Evolutionary conservation across 2,329 filamentous ascomycete genomes (phyloP).

Genomic region (Botrytis tulipae): DNA sequence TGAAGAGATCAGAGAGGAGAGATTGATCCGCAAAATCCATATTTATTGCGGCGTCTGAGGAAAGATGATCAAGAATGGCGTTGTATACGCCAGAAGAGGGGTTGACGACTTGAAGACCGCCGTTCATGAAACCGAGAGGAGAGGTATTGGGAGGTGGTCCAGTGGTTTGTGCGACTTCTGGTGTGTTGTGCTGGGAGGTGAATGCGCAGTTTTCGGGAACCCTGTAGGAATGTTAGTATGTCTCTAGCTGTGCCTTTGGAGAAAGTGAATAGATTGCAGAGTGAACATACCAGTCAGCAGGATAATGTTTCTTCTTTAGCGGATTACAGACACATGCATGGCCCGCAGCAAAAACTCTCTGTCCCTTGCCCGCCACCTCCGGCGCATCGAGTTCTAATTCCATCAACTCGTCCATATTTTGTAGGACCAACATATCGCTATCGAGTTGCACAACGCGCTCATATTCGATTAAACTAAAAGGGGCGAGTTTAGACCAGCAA

Average conservation of each 20-base stretch:
- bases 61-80: slow-evolving; percentile 52
- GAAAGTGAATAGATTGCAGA: neutral
- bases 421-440: slow-evolving; percentile 79
- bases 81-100: slow-evolving; percentile 49
- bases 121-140: slow-evolving; percentile 54
- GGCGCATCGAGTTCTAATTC: slow-evolving; percentile 68
- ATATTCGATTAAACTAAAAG: slow-evolving; percentile 76
- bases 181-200: slow-evolving; percentile 51
- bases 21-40: slow-evolving; percentile 61
- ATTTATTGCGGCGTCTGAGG: slow-evolving; percentile 42
- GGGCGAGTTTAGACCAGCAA: slow-evolving; percentile 83
- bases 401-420: slow-evolving; percentile 93
- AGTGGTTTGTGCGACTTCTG: slow-evolving; percentile 47
- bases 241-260: neutral
- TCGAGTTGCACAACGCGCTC: slow-evolving; percentile 79
- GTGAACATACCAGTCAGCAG: slow-evolving; percentile 59
- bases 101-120: slow-evolving; percentile 57
- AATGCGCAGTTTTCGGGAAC: slow-evolving; percentile 57
- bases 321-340: slow-evolving; percentile 89
- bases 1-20: slow-evolving; percentile 55
- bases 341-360: slow-evolving; percentile 74
- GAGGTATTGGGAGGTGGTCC: slow-evolving; percentile 47
- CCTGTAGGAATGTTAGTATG: slow-evolving; percentile 36
- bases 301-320: slow-evolving; percentile 74
- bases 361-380: slow-evolving; percentile 47